Evolutionary conservation across 2,329 filamentous ascomycete species (phyloP).

Genomic region (Penicillium sumatraense): DNA sequence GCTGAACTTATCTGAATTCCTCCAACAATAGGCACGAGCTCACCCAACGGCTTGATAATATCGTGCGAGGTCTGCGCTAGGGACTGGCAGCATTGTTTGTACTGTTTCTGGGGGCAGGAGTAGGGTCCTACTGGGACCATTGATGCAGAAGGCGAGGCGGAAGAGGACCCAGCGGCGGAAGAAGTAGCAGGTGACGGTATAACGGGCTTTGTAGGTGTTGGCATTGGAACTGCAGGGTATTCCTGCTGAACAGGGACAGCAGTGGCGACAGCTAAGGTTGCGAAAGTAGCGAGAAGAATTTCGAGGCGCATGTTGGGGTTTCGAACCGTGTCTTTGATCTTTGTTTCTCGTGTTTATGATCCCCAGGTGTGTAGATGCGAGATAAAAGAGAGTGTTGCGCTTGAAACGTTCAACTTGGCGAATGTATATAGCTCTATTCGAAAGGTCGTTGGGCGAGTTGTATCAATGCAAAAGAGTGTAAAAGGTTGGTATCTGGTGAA

Average conservation of each 20-base stretch:
- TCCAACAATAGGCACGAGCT: constrained; percentile 25
- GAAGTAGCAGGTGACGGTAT: constrained; percentile 1
- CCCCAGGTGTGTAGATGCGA: not conserved
- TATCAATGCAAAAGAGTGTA: constrained; percentile 9
- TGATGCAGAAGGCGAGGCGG: constrained; percentile 12
- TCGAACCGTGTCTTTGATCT: not conserved
- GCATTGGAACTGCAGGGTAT: not conserved
- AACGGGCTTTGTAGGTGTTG: constrained; percentile 9
- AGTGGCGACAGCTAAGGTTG: constrained; percentile 11
- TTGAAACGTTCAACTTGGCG: not conserved
- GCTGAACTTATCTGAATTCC: constrained; percentile 28
- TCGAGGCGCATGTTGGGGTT: constrained; percentile 16
- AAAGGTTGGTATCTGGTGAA: not conserved
- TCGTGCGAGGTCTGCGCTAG: constrained; percentile 20
- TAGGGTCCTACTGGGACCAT: constrained; percentile 17
- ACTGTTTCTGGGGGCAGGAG: constrained; percentile 27
- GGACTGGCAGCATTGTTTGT: constrained; percentile 33
- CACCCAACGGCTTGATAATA: constrained; percentile 21
- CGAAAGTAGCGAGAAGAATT: constrained; percentile 14
- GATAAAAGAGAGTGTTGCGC: not conserved
- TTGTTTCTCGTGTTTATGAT: not conserved
- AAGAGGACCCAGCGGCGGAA: not conserved
- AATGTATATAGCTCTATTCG: not conserved
- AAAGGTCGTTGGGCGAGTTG: not conserved
- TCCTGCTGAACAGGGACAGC: constrained; percentile 18